phyloP scores from a whole-genome alignment of 2,329 filamentous ascomycete genomes.

The Penicillium sp. region DNA sequence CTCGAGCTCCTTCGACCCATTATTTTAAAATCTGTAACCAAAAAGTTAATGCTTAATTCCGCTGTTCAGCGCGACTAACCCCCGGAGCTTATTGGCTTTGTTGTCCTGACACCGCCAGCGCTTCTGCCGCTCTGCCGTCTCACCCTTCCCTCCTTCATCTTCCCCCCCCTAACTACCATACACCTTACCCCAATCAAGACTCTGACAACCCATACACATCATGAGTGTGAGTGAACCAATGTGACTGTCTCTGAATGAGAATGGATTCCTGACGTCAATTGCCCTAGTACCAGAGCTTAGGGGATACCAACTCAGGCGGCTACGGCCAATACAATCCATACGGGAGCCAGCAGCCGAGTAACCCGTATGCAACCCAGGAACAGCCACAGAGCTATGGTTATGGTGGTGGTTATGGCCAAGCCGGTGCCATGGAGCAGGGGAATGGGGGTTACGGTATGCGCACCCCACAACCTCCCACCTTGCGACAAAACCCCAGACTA shows the following conservation, averaged over 20 bases:
- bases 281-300: slow-evolving; percentile 30
- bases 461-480: slow-evolving; percentile 5
- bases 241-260: background rate
- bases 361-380: slow-evolving; percentile 33
- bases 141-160: slow-evolving; percentile 20
- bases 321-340: slow-evolving; percentile 60
- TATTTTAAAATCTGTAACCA: background rate
- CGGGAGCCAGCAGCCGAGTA: slow-evolving; percentile 31
- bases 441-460: slow-evolving; percentile 39
- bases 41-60: slow-evolving; percentile 2
- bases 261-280: slow-evolving; percentile 14
- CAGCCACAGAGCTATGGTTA: slow-evolving; percentile 25
- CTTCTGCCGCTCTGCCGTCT: slow-evolving; percentile 24
- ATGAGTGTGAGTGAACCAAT: slow-evolving; percentile 53
- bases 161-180: slow-evolving; percentile 6
- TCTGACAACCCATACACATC: slow-evolving; percentile 23
- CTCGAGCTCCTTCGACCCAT: background rate
- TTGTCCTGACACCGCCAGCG: slow-evolving; percentile 18
- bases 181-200: background rate
- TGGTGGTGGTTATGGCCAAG: slow-evolving; percentile 30
- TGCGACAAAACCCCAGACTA: slow-evolving; percentile 9
- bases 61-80: slow-evolving; percentile 4
- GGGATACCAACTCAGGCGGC: slow-evolving; percentile 37
- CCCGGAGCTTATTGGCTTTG: slow-evolving; percentile 10
- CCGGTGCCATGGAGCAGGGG: slow-evolving; percentile 34